These are phyloP conservation scores for Akanthomyces muscarius DNA, from an alignment of 2,329 filamentous ascomycete genomes.

Conservation along the genomic window DNA sequence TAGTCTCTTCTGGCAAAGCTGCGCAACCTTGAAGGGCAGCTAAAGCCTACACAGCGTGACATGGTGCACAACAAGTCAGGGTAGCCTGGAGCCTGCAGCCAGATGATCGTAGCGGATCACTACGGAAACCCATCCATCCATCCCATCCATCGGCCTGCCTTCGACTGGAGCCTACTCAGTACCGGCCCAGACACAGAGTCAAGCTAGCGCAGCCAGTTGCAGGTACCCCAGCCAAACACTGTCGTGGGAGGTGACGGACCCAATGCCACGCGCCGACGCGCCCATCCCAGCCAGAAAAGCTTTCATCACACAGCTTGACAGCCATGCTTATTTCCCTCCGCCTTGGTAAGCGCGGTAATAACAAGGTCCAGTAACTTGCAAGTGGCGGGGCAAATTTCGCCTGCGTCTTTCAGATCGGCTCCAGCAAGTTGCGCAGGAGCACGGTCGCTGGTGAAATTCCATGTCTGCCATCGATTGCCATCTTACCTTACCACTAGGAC, in stretches of 20 bases:
- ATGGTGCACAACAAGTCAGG: not conserved
- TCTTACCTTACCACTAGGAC: not conserved
- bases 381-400: not conserved
- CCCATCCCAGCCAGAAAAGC: not conserved
- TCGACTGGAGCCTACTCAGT: not conserved
- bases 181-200: not conserved
- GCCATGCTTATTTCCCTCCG: not conserved
- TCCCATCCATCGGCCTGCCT: not conserved
- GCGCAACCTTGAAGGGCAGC: slow-evolving; percentile 6
- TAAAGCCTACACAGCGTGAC: not conserved
- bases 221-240: not conserved
- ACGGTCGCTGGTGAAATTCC: not conserved
- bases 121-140: not conserved
- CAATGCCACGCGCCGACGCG: not conserved
- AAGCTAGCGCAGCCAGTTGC: not conserved
- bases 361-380: no score
- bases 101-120: slow-evolving; percentile 5
- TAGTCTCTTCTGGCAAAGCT: not conserved
- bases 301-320: not conserved
- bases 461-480: not conserved
- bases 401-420: not conserved
- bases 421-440: not conserved
- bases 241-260: not conserved
- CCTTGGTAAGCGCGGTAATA: not conserved
- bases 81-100: not conserved